These are phyloP conservation scores for Fremontodendron californicum DNA, from an alignment of 345 rosid species.

Conservation along the genomic window DNA sequence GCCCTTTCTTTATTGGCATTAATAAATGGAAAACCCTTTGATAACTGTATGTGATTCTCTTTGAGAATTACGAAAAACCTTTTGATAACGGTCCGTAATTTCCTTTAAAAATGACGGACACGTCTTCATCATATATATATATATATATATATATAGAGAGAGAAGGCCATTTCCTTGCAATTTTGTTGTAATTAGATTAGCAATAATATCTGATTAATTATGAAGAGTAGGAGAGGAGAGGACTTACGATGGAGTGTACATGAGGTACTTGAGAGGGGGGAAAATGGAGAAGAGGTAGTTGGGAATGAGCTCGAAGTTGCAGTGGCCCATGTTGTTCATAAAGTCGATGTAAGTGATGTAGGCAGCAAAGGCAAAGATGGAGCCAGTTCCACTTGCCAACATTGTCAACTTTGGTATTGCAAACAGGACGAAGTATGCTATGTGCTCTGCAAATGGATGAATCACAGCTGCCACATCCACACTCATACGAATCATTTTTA, in stretches of 20 bases:
- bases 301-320: conserved; percentile 80
- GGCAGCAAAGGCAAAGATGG: conserved; percentile 8
- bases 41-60: no score
- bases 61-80: no score
- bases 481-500: no score
- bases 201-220: no score
- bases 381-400: conserved; percentile 26
- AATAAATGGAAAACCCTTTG: no score
- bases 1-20: no score
- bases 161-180: no score
- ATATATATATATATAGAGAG: no score
- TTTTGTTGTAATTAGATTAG: no score
- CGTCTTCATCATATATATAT: no score
- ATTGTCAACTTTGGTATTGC: conserved; percentile 37
- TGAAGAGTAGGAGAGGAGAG: not conserved
- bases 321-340: conserved; percentile 90
- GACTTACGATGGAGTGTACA: conserved; percentile 71
- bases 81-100: no score
- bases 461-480: conserved; percentile 68
- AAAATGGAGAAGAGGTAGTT: conserved; percentile 44
- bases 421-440: conserved; percentile 48
- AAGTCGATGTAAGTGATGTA: conserved; percentile 54
- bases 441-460: conserved; percentile 76
- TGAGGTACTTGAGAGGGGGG: conserved; percentile 67
- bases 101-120: no score